Evolutionary conservation across 148 eudicot genomes (phyloP), one percentile per base, ranked within the genome.

Genomic region (Rhododendron vialii): DNA sequence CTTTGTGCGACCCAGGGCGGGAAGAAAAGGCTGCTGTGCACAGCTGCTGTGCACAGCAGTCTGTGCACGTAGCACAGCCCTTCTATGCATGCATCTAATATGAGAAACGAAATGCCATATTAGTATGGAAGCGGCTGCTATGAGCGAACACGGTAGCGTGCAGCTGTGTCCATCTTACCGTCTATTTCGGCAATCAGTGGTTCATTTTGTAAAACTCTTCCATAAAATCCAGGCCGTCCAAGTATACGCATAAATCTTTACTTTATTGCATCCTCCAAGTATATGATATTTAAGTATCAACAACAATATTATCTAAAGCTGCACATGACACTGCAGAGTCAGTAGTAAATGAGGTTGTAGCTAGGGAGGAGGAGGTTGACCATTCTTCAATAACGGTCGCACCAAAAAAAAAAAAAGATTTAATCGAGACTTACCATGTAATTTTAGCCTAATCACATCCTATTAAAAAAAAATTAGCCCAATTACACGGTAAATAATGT

Each of bases 321-420:
- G 80, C 80, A 77, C 80, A 77, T 77, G 80, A 9, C 17, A 22
- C 14, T 33, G 80, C 80, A 77, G 80, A 38, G 80, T 38, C 24
- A 7, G 80, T 41, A 22, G 41, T 33, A 2, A 36, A 67, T 67
- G 30, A 15, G 51, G 80, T 41, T 41, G 12, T 36, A 47, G 82
- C 73, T 67, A 67, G 73, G 73, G 73, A 67, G 82, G 53, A 78
- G 81, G 57, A 1, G 35, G 82, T 45, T 78, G 82, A 47, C 82
- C 82, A 78, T 45, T 17, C 80, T 38, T 76, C 33, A 47, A 50
- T 30, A 26, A 78, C 15, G 55, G 57, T 78, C 82, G 24, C 82
- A 47, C 33, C 35, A 47, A 47, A 30, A 30, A 30, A 30, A 30
- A 30, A 0, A 30, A 30, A 30, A 30, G 30, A 30, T 30, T 53